A percentile compares a stretch with the other conserved stretches of the same genome.
Evolutionary conservation across 345 rosid species (phyloP).

Genomic region (Mallotus nudiflorus): DNA sequence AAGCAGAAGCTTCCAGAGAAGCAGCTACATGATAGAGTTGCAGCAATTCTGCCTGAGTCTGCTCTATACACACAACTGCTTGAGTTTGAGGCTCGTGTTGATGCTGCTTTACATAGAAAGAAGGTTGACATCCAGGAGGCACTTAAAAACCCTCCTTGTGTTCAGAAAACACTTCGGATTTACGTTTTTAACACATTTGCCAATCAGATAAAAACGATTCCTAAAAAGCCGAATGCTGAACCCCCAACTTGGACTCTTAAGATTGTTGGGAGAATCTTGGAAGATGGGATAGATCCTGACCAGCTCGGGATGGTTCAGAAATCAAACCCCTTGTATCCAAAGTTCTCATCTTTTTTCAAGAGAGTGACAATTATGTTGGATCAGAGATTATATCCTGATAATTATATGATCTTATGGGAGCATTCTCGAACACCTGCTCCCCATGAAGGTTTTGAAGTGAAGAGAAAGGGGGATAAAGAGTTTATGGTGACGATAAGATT

Average conservation of each 20-base stretch:
- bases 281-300: constrained; percentile 92
- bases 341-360: constrained; percentile 90
- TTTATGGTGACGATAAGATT: constrained; percentile 68
- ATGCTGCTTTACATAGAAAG: constrained; percentile 86
- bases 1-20: constrained; percentile 95
- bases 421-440: constrained; percentile 84
- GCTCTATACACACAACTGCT: constrained; percentile 95
- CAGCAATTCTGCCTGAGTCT: constrained; percentile 94
- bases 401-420: constrained; percentile 85
- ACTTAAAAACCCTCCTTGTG: constrained; percentile 83
- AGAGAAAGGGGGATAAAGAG: constrained; percentile 94
- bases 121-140: constrained; percentile 97
- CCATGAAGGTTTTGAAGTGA: constrained; percentile 97
- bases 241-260: constrained; percentile 96
- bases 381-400: constrained; percentile 91
- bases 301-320: constrained; percentile 83
- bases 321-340: constrained; percentile 68
- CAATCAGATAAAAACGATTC: constrained; percentile 76
- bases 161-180: constrained; percentile 89
- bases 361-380: constrained; percentile 81
- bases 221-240: constrained; percentile 81
- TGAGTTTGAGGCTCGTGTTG: constrained; percentile 90
- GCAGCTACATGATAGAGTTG: constrained; percentile 87
- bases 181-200: constrained; percentile 87
- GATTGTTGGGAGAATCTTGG: constrained; percentile 88